These are phyloP conservation scores for Diplodia corticola DNA, from an alignment of 2,329 filamentous ascomycete genomes.

Conservation along the genomic window DNA sequence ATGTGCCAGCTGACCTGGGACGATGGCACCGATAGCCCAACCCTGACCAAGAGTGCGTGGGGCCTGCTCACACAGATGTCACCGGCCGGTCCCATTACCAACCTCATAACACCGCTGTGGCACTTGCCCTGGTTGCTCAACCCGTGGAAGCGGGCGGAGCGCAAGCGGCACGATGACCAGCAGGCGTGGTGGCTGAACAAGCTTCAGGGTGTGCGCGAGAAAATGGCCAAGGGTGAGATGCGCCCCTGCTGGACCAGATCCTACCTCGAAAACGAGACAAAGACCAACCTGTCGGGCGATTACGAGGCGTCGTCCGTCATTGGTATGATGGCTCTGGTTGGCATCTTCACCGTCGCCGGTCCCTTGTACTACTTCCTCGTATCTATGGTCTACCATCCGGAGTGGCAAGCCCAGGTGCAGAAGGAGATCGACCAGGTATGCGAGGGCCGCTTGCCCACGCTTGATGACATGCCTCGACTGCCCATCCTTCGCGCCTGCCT, in stretches of 20 bases:
- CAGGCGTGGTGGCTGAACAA: constrained; percentile 55
- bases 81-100: constrained; percentile 59
- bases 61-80: constrained; percentile 60
- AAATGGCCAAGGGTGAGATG: constrained; percentile 45
- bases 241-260: constrained; percentile 46
- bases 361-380: constrained; percentile 42
- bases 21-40: constrained; percentile 50
- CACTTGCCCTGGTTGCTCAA: constrained; percentile 53
- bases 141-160: constrained; percentile 56
- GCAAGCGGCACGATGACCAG: constrained; percentile 55
- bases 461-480: constrained; percentile 52
- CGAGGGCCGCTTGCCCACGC: constrained; percentile 49
- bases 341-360: constrained; percentile 42
- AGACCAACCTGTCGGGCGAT: constrained; percentile 37
- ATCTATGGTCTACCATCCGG: constrained; percentile 44
- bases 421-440: constrained; percentile 60
- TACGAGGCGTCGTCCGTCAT: constrained; percentile 43
- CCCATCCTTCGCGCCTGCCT: constrained; percentile 58
- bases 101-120: constrained; percentile 57
- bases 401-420: constrained; percentile 56
- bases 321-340: constrained; percentile 42
- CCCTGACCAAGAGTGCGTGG: constrained; percentile 55
- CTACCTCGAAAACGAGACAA: constrained; percentile 45
- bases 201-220: constrained; percentile 41
- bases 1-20: constrained; percentile 59